Evolutionary conservation across 2,329 filamentous ascomycete species (phyloP), one percentile per base, ranked within the genome.

Genomic region (Coleophoma eucalyptorum): DNA sequence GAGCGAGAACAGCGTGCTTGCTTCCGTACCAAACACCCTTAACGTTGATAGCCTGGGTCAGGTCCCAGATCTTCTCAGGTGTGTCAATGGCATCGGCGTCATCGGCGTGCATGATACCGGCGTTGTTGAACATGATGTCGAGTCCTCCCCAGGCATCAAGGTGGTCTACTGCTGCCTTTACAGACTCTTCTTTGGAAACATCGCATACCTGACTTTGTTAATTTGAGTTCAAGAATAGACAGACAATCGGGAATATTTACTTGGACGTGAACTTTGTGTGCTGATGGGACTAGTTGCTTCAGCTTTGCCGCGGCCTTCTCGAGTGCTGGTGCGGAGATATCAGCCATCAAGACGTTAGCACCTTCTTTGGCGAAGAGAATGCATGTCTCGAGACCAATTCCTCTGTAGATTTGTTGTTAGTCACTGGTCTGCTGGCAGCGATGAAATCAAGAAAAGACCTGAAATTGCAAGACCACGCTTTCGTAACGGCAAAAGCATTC

Each of bases 101-200:
- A 51, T 86, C 75, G 19, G 77, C 78, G 65, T 90, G 86, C 86
- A 90, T 90, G 60, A 90, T 90, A 15, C 87, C 87, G 15, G 87
- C 87, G 61, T 90, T 90, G 75, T 90, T 90, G 78, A 90, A 90
- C 60, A 90, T 84, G 62, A 90, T 76, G 61, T 90, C 87, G 1
- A 86, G 68, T 37, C 87, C 87, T 55, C 86, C 87, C 82, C 84
- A 87, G 20, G 76, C 67, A 62, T 90, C 86, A 32, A 87, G 69
- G 15, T 77, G 71, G 44, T 80, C 79, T 26, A 90, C 73, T 56
- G 82, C 76, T 15, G 78, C 76, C 57, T 82, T 69, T 16, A 90
- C 76, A 19, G 87, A 78, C 31, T 76, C 66, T 65, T 90, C 87
- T 62, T 85, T 86, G 59, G 83, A 84, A 34, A 90, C 87, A 62